Conservation (phyloP, 768 basidiomycete genomes). For the Tricholoma furcatifolium region DNA sequence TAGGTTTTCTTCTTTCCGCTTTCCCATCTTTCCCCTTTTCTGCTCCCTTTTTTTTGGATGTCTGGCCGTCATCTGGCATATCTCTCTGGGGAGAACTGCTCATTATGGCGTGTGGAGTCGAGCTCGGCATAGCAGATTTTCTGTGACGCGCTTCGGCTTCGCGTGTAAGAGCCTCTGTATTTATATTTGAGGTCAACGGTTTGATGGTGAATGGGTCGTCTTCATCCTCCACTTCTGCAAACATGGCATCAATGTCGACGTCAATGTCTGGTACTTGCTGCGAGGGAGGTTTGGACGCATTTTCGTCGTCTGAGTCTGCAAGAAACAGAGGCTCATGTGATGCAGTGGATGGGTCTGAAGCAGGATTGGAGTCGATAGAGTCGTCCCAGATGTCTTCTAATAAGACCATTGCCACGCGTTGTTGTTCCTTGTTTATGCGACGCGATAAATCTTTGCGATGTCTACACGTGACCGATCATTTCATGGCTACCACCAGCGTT, state of each 20-base stretch:
- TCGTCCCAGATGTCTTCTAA: slow-evolving; percentile 65
- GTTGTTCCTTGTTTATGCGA: slow-evolving; percentile 35
- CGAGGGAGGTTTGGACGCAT: slow-evolving; percentile 16
- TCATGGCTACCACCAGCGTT: slow-evolving; percentile 17
- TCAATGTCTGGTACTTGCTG: slow-evolving; percentile 46
- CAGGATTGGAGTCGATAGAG: slow-evolving; percentile 33
- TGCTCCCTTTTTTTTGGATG: slow-evolving; percentile 23
- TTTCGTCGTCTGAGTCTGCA: slow-evolving; percentile 55
- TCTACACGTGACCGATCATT: slow-evolving; percentile 8
- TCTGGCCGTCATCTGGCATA: slow-evolving; percentile 21
- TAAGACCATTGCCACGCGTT: slow-evolving; percentile 43
- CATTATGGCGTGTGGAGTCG: slow-evolving; percentile 45
- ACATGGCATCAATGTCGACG: slow-evolving; percentile 46
- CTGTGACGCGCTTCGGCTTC: slow-evolving; percentile 54
- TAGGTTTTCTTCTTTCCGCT: slow-evolving; percentile 49
- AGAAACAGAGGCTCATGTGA: slow-evolving; percentile 51
- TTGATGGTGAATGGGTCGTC: slow-evolving; percentile 37
- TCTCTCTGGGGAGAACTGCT: slow-evolving; percentile 51
- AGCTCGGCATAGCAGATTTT: slow-evolving; percentile 22
- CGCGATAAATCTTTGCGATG: slow-evolving; percentile 19
- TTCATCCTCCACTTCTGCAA: slow-evolving; percentile 36
- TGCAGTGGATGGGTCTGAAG: slow-evolving; percentile 13
- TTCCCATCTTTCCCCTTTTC: slow-evolving; percentile 25
- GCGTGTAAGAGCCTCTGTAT: slow-evolving; percentile 51
- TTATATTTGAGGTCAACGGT: slow-evolving; percentile 49